Percentiles rank a stretch among this genome's conserved stretches.
phyloP scores from a whole-genome alignment of 192 early-diverging fungal genomes.

The Polychytrium aggregatum region DNA sequence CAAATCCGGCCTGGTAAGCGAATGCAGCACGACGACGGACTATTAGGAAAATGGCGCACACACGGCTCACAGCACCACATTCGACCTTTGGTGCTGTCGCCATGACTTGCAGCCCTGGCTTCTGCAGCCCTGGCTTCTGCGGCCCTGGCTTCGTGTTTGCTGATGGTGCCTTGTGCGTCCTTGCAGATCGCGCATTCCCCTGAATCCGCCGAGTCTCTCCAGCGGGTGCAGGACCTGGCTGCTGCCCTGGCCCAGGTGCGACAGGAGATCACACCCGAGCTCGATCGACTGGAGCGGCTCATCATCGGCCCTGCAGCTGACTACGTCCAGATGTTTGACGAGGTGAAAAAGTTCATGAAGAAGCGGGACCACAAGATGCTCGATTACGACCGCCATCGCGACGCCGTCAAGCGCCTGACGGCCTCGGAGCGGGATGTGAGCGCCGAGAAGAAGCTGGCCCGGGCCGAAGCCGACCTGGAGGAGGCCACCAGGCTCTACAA shows the following conservation, averaged over 20 bases:
- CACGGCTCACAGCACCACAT: background rate
- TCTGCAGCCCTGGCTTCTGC: too few species aligned
- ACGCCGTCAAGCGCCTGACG: slow-evolving; percentile 60
- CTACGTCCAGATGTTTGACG: slow-evolving; percentile 58
- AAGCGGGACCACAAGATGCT: slow-evolving; percentile 87
- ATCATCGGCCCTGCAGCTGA: slow-evolving; percentile 75
- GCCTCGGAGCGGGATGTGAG: slow-evolving; percentile 25
- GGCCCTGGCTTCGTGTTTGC: too few species aligned
- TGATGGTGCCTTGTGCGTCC: too few species aligned
- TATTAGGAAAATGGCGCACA: background rate
- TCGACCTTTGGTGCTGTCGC: background rate
- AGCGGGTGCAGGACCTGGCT: slow-evolving; percentile 43
- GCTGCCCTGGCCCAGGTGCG: slow-evolving; percentile 33
- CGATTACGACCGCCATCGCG: slow-evolving; percentile 81
- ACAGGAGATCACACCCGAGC: slow-evolving; percentile 49
- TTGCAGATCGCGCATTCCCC: too few species aligned
- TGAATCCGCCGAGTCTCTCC: too few species aligned
- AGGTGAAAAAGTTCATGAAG: slow-evolving; percentile 69
- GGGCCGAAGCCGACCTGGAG: slow-evolving; percentile 60
- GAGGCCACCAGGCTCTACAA: slow-evolving; percentile 77
- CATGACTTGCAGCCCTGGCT: too few species aligned
- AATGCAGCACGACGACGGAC: too few species aligned
- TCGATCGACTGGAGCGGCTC: slow-evolving; percentile 59
- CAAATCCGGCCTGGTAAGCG: too few species aligned
- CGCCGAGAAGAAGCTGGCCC: slow-evolving; percentile 35